These are phyloP conservation scores for Malus asiatica DNA, from an alignment of 306 rosid species.

Conservation along the genomic window DNA sequence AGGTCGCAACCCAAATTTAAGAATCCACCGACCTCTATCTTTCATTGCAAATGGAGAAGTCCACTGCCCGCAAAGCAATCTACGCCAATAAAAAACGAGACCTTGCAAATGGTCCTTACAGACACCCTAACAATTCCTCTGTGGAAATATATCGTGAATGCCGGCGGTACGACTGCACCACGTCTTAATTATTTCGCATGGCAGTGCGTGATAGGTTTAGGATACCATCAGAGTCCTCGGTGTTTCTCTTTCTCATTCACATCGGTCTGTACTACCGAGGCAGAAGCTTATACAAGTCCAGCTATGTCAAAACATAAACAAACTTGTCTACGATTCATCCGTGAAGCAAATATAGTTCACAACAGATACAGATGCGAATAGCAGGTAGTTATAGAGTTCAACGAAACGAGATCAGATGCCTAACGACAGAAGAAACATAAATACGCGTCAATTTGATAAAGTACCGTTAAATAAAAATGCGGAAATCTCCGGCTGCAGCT, in stretches of 20 bases:
- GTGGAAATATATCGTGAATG: too few relatives aligned
- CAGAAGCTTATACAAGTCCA: neutral
- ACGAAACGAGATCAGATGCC: neutral
- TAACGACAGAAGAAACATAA: neutral
- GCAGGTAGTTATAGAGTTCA: too few relatives aligned
- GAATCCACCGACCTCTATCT: neutral
- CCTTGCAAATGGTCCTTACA: too few relatives aligned
- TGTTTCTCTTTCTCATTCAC: neutral
- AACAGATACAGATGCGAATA: neutral
- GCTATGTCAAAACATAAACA: neutral
- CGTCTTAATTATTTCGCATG: too few relatives aligned
- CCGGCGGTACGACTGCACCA: too few relatives aligned
- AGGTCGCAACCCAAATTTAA: neutral
- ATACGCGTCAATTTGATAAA: neutral
- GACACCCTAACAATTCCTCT: too few relatives aligned
- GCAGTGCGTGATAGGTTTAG: too few relatives aligned
- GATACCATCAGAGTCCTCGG: too few relatives aligned
- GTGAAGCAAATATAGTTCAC: neutral
- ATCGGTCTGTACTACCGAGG: neutral
- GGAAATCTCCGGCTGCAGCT: conserved; percentile 12
- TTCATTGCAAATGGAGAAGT: neutral
- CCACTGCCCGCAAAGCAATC: neutral
- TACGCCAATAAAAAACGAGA: neutral
- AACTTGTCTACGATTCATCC: neutral
- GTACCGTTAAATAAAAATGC: neutral